Conservation (phyloP, 331 rosid genomes). For the Quercus lobata region DNA sequence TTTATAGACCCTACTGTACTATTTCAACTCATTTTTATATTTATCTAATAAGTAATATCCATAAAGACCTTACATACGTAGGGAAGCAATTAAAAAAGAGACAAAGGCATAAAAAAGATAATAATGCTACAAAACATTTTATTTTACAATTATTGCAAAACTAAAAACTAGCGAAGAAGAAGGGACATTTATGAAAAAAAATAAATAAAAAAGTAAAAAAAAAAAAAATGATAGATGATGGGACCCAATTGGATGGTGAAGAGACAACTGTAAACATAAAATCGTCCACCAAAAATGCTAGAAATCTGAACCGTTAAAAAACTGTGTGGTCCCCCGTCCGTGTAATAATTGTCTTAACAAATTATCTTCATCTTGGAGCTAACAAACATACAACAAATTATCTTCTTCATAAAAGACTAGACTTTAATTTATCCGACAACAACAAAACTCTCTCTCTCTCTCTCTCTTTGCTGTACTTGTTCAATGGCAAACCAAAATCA, state of each 20-base stretch:
- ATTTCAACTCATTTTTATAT: too few relatives aligned
- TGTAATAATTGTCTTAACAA: constrained; percentile 2
- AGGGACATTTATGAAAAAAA: too few relatives aligned
- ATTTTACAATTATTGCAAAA: too few relatives aligned
- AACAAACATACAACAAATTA: not conserved
- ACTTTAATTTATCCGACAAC: not conserved
- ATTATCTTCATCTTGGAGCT: constrained; percentile 13
- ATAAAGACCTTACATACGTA: rapidly evolving
- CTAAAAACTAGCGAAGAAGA: too few relatives aligned
- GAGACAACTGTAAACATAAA: constrained; percentile 24
- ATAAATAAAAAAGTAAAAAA: too few relatives aligned
- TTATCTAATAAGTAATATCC: too few relatives aligned
- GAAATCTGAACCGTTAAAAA: constrained; percentile 37
- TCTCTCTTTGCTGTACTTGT: not conserved
- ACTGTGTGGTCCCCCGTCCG: constrained; percentile 7
- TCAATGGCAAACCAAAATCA: constrained; percentile 43
- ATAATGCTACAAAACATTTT: too few relatives aligned
- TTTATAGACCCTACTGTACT: rapidly evolving
- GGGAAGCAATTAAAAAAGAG: too few relatives aligned
- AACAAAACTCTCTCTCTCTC: not conserved
- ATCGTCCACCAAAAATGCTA: constrained; percentile 2
- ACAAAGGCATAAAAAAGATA: too few relatives aligned
- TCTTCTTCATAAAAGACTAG: not conserved
- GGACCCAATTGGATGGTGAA: constrained; percentile 5
- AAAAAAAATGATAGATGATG: not conserved